These are phyloP conservation scores for Narthecium ossifragum DNA, from an alignment of 106 monocot species.

Conservation along the genomic window DNA sequence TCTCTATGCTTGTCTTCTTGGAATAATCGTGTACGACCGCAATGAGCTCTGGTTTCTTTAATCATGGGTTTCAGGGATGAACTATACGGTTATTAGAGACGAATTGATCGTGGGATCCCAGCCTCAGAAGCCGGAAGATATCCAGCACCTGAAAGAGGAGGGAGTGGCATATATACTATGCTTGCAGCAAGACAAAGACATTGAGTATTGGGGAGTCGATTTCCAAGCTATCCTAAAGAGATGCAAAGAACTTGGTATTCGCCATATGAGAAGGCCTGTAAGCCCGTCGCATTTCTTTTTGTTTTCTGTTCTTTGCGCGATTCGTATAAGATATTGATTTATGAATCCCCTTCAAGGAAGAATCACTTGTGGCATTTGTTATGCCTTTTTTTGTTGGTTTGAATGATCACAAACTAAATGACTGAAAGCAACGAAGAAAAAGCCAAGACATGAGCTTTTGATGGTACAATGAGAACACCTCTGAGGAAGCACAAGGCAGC, in stretches of 20 bases:
- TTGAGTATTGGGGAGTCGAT: slow-evolving; percentile 85
- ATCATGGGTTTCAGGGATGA: slow-evolving; percentile 55
- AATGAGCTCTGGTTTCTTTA: not conserved
- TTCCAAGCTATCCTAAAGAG: slow-evolving; percentile 48
- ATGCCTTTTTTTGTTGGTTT: too few species aligned
- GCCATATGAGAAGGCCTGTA: slow-evolving; percentile 85
- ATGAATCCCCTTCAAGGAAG: too few species aligned
- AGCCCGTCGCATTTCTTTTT: slow-evolving; percentile 9
- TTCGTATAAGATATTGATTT: too few species aligned
- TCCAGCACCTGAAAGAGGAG: slow-evolving; percentile 66
- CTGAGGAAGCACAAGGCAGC: too few species aligned
- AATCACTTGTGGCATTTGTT: too few species aligned
- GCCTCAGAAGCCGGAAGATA: slow-evolving; percentile 93
- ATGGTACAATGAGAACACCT: too few species aligned
- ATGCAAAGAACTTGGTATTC: slow-evolving; percentile 64
- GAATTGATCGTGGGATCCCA: slow-evolving; percentile 81
- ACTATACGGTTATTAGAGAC: slow-evolving; percentile 69
- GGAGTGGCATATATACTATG: slow-evolving; percentile 77
- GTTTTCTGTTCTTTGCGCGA: too few species aligned
- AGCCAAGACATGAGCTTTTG: too few species aligned
- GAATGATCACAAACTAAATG: too few species aligned
- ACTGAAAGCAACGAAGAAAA: too few species aligned
- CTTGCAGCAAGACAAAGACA: slow-evolving; percentile 86
- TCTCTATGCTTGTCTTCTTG: not conserved
- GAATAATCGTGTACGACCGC: not conserved